Conservation (phyloP, 768 basidiomycete genomes). For the Calvatia gigantea region DNA sequence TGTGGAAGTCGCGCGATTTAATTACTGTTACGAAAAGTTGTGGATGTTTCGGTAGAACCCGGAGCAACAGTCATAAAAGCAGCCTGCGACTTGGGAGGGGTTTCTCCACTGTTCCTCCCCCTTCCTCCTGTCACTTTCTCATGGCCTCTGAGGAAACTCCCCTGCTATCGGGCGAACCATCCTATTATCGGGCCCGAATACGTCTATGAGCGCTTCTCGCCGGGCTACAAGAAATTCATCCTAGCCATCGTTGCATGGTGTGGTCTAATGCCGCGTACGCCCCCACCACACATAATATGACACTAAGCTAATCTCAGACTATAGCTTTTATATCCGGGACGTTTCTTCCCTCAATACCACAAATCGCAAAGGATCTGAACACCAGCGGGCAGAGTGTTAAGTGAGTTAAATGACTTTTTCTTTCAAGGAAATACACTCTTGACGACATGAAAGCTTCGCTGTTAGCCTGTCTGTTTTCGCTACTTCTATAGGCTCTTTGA, state of each 20-base stretch:
- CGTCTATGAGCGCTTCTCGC: slow-evolving; percentile 57
- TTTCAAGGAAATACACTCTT: too few species aligned
- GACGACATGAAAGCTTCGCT: slow-evolving; percentile 29
- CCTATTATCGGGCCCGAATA: slow-evolving; percentile 21
- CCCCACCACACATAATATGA: background rate
- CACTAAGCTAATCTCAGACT: too few species aligned
- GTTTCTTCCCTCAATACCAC: slow-evolving; percentile 73
- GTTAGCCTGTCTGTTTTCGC: slow-evolving; percentile 34
- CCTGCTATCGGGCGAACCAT: background rate
- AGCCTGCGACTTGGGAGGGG: too few species aligned
- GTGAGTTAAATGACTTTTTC: too few species aligned
- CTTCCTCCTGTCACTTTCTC: background rate
- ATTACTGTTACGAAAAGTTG: too few species aligned
- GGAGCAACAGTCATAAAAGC: too few species aligned
- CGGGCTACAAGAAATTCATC: slow-evolving; percentile 46
- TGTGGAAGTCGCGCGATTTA: too few species aligned
- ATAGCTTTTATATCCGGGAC: slow-evolving; percentile 68
- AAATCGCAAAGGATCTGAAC: slow-evolving; percentile 64
- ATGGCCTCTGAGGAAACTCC: background rate
- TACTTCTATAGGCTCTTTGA: slow-evolving; percentile 28
- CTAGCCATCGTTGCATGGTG: slow-evolving; percentile 54
- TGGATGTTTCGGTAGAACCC: too few species aligned
- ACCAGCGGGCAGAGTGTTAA: slow-evolving; percentile 56
- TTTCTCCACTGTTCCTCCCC: too few species aligned
- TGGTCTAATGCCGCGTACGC: slow-evolving; percentile 59